Evolutionary conservation across 2,329 filamentous ascomycete genomes (phyloP).

Genomic region (Colletotrichum coccodes): DNA sequence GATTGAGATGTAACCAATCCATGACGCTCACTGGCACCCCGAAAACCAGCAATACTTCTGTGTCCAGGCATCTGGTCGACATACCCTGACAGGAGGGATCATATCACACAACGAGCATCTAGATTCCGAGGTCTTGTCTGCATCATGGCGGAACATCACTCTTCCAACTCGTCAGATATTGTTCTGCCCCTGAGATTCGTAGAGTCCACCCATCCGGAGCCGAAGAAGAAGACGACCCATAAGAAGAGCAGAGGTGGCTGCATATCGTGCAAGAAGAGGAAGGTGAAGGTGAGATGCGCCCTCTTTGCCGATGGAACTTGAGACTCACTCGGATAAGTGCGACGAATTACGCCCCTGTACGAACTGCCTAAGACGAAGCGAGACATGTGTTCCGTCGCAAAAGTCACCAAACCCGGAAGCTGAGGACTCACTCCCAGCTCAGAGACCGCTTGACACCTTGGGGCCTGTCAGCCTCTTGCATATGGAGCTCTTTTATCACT

Average conservation of each 20-base stretch:
- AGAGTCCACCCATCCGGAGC: background rate
- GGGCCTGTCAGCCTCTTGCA: constrained; percentile 40
- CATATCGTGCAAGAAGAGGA: constrained; percentile 39
- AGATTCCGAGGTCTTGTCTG: background rate
- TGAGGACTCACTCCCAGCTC: background rate
- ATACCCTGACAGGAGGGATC: background rate
- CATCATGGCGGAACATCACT: background rate
- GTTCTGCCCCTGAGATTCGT: constrained; percentile 4
- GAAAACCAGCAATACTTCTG: background rate
- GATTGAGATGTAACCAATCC: too few relatives aligned
- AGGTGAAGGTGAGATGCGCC: constrained; percentile 39
- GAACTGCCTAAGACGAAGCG: constrained; percentile 40
- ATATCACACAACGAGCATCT: background rate
- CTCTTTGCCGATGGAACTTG: background rate
- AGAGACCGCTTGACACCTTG: background rate
- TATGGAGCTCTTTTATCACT: constrained; percentile 45
- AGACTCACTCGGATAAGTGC: constrained; percentile 35
- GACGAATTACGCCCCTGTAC: constrained; percentile 40
- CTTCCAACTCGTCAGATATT: background rate
- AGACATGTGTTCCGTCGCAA: constrained; percentile 3
- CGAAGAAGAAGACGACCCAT: constrained; percentile 35
- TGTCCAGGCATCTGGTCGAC: background rate
- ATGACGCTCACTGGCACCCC: background rate
- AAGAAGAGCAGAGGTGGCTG: constrained; percentile 42
- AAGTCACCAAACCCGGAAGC: constrained; percentile 12